Evolutionary conservation across 2,329 filamentous ascomycete genomes (phyloP).

Genomic region (Acarospora socialis): DNA sequence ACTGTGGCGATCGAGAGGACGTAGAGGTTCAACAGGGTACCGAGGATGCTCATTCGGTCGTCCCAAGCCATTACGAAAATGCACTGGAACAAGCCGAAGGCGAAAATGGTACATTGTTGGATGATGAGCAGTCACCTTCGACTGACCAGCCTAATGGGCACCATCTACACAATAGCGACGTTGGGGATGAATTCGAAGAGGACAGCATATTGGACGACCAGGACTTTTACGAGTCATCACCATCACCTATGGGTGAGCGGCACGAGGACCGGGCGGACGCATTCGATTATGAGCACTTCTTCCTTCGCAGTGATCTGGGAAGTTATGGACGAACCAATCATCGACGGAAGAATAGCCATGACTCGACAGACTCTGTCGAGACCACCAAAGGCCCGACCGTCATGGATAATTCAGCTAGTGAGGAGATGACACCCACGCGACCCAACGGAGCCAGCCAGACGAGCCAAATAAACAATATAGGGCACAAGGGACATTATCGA

Average conservation of each 20-base stretch:
- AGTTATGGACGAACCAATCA: constrained; percentile 30
- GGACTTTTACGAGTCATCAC: constrained; percentile 7
- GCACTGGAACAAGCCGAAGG: constrained; percentile 27
- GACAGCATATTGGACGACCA: constrained; percentile 8
- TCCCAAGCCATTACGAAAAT: constrained; percentile 29
- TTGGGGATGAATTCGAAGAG: not conserved
- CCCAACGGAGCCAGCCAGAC: constrained; percentile 20
- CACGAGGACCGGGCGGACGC: constrained; percentile 91
- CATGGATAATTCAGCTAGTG: constrained; percentile 10
- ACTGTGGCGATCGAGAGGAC: constrained; percentile 1
- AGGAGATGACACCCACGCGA: constrained; percentile 10
- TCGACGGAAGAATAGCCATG: constrained; percentile 20
- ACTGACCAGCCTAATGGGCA: constrained; percentile 19
- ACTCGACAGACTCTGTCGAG: constrained; percentile 35
- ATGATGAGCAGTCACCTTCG: constrained; percentile 19
- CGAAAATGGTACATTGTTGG: no score
- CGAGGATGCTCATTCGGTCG: constrained; percentile 20
- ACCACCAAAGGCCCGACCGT: constrained; percentile 31
- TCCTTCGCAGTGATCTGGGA: constrained; percentile 82
- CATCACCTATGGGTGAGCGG: constrained; percentile 10
- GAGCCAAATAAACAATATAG: constrained; percentile 20
- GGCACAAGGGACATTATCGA: constrained; percentile 28
- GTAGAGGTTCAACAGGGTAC: constrained; percentile 9
- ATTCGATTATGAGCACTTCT: constrained; percentile 94
- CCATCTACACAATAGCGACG: constrained; percentile 43